Evolutionary conservation across 257 asterid genomes (phyloP).

Genomic region (Gardenia jasminoides): DNA sequence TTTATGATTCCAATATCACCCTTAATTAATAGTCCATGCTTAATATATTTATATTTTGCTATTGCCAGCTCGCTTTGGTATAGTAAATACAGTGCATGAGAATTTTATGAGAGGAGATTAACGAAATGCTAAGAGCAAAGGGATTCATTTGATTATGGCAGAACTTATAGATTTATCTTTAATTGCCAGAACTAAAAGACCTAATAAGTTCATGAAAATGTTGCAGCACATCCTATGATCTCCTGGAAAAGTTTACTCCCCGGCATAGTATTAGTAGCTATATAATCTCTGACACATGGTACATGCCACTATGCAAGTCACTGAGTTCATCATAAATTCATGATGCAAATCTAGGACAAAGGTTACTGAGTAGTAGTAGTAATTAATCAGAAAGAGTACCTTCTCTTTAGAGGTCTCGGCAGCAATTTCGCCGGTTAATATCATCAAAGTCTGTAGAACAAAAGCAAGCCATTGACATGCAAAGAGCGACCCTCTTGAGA

Average conservation of each 20-base stretch:
- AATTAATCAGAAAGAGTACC: conserved; percentile 9
- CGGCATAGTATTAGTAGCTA: too few species aligned
- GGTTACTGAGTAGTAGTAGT: neutral
- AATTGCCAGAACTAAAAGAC: neutral
- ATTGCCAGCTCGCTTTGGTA: too few species aligned
- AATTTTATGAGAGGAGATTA: too few species aligned
- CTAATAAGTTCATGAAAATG: neutral
- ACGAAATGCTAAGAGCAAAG: neutral
- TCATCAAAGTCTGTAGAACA: conserved; percentile 10
- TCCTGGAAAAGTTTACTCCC: neutral
- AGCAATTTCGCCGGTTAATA: conserved; percentile 6
- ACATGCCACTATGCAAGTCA: neutral
- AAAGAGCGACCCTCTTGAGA: neutral
- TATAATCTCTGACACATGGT: neutral
- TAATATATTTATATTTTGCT: too few species aligned
- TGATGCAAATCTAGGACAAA: neutral
- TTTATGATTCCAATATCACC: too few species aligned
- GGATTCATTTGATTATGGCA: neutral
- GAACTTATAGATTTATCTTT: too few species aligned
- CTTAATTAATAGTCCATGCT: too few species aligned
- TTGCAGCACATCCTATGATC: too few species aligned
- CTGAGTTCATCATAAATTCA: neutral
- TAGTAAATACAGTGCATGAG: neutral
- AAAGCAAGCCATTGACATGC: conserved; percentile 10
- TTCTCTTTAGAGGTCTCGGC: conserved; percentile 11